Evolutionary conservation across 306 rosid genomes (phyloP), one percentile per base, ranked within the genome.

Genomic region (Corylus heterophylla): DNA sequence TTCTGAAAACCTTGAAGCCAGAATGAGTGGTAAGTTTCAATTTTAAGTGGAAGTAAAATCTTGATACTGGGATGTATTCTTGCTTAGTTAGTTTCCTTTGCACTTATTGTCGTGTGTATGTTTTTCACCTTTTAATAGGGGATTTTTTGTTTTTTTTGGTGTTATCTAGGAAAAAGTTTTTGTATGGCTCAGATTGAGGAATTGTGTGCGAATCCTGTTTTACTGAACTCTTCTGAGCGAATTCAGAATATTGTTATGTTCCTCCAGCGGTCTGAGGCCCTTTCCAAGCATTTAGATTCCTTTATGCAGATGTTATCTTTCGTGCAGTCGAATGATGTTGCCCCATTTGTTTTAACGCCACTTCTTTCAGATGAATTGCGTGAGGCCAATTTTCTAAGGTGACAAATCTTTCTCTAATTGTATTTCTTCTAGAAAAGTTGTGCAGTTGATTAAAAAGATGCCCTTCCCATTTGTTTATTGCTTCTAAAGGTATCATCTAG

Each of bases 221-320:
- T 89, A 59, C 37, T 88, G 80, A 80, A 86, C 79, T 90, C 77
- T 68, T 85, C 89, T 84, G 93, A 90, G 83, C 88, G 86, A 89
- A 87, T 93, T 84, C 93, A 93, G 68, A 83, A 81, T 63, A 80
- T 93, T 73, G 81, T 96, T 76, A 77, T 87, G 90, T 93, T 91
- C 86, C 97, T 96, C 77, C 95, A 88, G 82, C 88, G 86, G 83
- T 89, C 92, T 29, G 98, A 93, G 77, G 92, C 92, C 81, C 92
- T 91, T 59, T 89, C 99, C 76, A 88, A 89, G 91, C 89, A 86
- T 67, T 88, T 93, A 74, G 98, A 96, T 93, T 93, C 97, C 83
- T 96, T 96, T 80, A 91, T 93, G 97, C 99, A 93, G 87, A 90
- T 92, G 90, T 77, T 96, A 74, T 89, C 98, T 64, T 78, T 96